A percentile compares a stretch with the other conserved stretches of the same genome.
Conservation (phyloP, 257 asterid genomes). For the Ophiorrhiza pumila region DNA sequence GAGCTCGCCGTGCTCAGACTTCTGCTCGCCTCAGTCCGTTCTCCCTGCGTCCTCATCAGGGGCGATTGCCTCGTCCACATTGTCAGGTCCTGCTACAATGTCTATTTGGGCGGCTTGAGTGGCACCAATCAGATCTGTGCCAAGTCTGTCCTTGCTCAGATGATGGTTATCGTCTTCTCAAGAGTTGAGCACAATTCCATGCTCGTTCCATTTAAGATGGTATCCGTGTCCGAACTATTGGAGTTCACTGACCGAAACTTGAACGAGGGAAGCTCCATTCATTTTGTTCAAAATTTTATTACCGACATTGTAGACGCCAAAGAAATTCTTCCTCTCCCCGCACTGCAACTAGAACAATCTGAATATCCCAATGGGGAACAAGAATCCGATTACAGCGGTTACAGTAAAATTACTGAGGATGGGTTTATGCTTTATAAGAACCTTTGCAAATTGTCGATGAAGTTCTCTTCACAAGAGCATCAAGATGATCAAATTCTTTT, state of each 20-base stretch:
- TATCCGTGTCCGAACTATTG: constrained; percentile 66
- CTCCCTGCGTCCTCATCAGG: constrained; percentile 59
- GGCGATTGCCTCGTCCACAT: constrained; percentile 82
- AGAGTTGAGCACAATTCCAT: constrained; percentile 71
- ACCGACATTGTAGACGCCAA: constrained; percentile 69
- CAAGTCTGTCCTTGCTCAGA: constrained; percentile 91
- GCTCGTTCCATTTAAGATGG: constrained; percentile 53
- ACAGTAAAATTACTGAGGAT: constrained; percentile 85
- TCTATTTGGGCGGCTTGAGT: constrained; percentile 81
- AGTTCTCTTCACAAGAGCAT: constrained; percentile 81
- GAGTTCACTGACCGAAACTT: constrained; percentile 92
- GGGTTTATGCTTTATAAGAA: constrained; percentile 89
- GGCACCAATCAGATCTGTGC: constrained; percentile 99
- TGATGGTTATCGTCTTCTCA: constrained; percentile 85
- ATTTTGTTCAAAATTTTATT: constrained; percentile 72
- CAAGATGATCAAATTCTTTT: constrained; percentile 88
- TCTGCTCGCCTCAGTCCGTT: constrained; percentile 78
- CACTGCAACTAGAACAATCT: constrained; percentile 18
- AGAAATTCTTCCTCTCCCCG: constrained; percentile 46
- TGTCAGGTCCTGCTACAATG: constrained; percentile 92
- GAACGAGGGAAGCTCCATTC: constrained; percentile 88
- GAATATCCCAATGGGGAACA: constrained; percentile 32
- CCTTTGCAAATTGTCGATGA: constrained; percentile 94
- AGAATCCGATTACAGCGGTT: constrained; percentile 41
- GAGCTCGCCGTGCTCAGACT: constrained; percentile 81